Conservation (phyloP, 163 green algal genomes). For the Coccomyxa subellipsoidea region DNA sequence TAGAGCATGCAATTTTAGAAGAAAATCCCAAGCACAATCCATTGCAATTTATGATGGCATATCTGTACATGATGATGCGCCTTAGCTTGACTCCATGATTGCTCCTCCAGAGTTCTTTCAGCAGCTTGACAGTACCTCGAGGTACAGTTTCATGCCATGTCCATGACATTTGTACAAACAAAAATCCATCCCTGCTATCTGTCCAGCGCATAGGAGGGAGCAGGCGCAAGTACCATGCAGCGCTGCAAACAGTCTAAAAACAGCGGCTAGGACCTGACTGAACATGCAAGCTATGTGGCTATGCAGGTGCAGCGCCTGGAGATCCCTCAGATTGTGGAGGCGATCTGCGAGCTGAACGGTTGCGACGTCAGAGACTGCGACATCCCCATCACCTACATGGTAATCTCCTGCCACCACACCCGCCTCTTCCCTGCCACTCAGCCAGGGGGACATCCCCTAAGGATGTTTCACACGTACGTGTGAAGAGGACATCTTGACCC, state of each 20-base stretch:
- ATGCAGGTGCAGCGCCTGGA: slow-evolving; percentile 30
- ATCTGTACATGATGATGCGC: slow-evolving; percentile 66
- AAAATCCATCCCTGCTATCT: neutral
- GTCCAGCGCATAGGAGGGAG: no score
- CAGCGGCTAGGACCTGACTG: no score
- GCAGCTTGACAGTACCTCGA: slow-evolving; percentile 21
- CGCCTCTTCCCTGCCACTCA: slow-evolving; percentile 61
- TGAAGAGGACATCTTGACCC: no score
- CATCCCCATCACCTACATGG: slow-evolving; percentile 32
- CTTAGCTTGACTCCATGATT: no score
- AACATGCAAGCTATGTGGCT: no score
- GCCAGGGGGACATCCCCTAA: no score
- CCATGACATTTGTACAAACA: neutral
- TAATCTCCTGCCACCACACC: slow-evolving; percentile 86
- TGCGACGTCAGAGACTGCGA: neutral
- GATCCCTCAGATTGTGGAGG: slow-evolving; percentile 26
- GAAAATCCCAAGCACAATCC: no score
- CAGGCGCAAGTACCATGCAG: no score
- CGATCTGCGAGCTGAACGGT: slow-evolving; percentile 8
- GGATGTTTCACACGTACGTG: slow-evolving; percentile 58
- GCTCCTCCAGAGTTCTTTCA: no score
- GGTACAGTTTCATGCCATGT: neutral
- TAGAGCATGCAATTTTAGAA: no score
- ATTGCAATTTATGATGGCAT: no score
- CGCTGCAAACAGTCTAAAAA: no score